Evolutionary conservation across 2,329 filamentous ascomycete species (phyloP).

Genomic region (Pezicula neosporulosa): DNA sequence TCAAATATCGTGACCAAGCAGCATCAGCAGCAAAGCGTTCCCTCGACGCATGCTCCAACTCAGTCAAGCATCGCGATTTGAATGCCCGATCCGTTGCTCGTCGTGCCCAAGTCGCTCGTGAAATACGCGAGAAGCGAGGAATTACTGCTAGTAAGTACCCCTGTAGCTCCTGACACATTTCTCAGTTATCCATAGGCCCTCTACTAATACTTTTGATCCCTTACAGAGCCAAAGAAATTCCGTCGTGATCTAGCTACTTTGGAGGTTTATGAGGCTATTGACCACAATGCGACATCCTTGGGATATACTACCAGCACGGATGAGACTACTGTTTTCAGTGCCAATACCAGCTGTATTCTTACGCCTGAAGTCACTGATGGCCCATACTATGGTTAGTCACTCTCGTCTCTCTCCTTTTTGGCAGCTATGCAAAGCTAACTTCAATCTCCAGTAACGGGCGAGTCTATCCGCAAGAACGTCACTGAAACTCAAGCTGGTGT

Average conservation of each 20-base stretch:
- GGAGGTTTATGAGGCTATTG: constrained; percentile 16
- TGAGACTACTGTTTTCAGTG: constrained; percentile 35
- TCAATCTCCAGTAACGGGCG: constrained; percentile 15
- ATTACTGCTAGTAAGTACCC: constrained; percentile 11
- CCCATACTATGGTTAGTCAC: constrained; percentile 3
- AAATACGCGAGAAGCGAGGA: constrained; percentile 28
- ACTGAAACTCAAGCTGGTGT: not conserved
- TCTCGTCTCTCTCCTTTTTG: too few species aligned
- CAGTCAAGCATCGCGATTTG: constrained; percentile 32
- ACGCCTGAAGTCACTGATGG: constrained; percentile 15
- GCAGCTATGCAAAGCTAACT: too few species aligned
- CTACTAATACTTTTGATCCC: not conserved
- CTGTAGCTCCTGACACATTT: not conserved
- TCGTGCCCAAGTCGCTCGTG: constrained; percentile 28
- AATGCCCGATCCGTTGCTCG: constrained; percentile 30
- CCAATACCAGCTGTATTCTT: constrained; percentile 26
- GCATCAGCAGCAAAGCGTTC: constrained; percentile 17
- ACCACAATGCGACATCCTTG: constrained; percentile 14
- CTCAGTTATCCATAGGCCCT: too few species aligned
- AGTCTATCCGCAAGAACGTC: not conserved
- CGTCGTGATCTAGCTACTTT: constrained; percentile 19
- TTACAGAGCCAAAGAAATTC: constrained; percentile 16
- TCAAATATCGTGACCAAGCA: constrained; percentile 17
- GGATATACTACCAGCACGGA: constrained; percentile 31
- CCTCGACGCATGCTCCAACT: constrained; percentile 32